Percentiles rank a stretch among this genome's conserved stretches.
These are phyloP conservation scores for Coemansia sp. DNA, from an alignment of 192 early-diverging fungal genomes.

Conservation along the genomic window DNA sequence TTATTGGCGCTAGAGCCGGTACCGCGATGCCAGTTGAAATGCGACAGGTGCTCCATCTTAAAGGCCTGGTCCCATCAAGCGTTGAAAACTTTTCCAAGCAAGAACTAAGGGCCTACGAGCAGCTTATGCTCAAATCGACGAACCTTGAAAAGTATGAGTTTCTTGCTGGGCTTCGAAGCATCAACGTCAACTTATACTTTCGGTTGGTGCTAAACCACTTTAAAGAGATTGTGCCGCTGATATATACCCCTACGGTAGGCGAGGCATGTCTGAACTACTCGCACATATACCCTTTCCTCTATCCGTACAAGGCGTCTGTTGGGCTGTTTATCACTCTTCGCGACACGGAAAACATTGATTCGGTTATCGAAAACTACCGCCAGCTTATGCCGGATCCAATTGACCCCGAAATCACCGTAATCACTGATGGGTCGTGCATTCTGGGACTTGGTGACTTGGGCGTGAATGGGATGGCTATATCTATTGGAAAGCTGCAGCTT, in stretches of 20 bases:
- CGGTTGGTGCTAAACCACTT: conserved; percentile 68
- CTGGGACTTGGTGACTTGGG: conserved; percentile 92
- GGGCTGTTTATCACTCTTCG: conserved; percentile 80
- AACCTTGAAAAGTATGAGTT: conserved; percentile 79
- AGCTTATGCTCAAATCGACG: conserved; percentile 62
- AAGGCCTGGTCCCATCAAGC: conserved; percentile 65
- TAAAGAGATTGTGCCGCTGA: conserved; percentile 66
- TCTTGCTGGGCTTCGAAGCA: conserved; percentile 67
- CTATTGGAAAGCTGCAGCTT: conserved; percentile 89
- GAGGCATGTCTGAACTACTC: conserved; percentile 79
- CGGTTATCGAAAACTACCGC: conserved; percentile 72
- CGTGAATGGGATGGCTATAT: conserved; percentile 89
- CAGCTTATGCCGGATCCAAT: conserved; percentile 55
- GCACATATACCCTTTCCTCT: conserved; percentile 76
- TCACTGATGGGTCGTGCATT: conserved; percentile 89
- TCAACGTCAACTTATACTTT: conserved; percentile 77
- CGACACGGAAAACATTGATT: conserved; percentile 61
- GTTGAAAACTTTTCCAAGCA: conserved; percentile 72
- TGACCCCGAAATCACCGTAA: conserved; percentile 77
- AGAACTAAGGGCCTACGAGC: conserved; percentile 63
- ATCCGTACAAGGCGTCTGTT: conserved; percentile 62
- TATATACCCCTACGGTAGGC: conserved; percentile 76
- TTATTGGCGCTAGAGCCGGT: conserved; percentile 36
- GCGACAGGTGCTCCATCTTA: conserved; percentile 58
- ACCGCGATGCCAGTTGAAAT: conserved; percentile 42